Conservation (phyloP, 441 rosid species). For the Aquilaria agallochum region DNA sequence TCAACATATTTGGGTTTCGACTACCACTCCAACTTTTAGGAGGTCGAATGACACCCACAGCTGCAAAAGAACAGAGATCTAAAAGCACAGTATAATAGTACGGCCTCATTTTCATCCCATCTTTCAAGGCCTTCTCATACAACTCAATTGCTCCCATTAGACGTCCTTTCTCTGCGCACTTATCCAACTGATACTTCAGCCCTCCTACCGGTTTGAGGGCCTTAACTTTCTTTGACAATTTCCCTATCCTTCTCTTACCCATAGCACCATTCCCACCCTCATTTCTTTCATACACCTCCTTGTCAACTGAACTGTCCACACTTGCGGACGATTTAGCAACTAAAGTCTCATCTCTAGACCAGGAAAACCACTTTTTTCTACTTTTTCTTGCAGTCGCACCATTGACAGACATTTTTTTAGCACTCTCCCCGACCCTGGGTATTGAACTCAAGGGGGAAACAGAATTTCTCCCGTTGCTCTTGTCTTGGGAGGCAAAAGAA, state of each 20-base stretch:
- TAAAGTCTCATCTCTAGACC: constrained; percentile 11
- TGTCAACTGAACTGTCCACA: constrained; percentile 5
- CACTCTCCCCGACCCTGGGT: constrained; percentile 27
- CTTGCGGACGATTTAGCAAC: constrained; percentile 9
- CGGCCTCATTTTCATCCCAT: constrained; percentile 41
- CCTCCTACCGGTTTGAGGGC: constrained; percentile 19
- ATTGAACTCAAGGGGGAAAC: constrained; percentile 21
- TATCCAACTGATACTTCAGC: constrained; percentile 40
- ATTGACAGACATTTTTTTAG: constrained; percentile 14
- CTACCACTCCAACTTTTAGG: constrained; percentile 54
- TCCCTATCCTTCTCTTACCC: constrained; percentile 14
- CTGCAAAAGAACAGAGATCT: constrained; percentile 73
- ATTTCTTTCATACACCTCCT: constrained; percentile 14
- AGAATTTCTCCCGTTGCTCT: constrained; percentile 14
- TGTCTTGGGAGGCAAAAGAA: constrained; percentile 16
- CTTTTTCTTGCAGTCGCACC: constrained; percentile 12
- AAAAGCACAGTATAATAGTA: constrained; percentile 52
- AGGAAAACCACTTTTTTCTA: constrained; percentile 9
- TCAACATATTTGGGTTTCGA: constrained; percentile 25
- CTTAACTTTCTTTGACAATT: constrained; percentile 26
- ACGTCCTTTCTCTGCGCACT: constrained; percentile 61
- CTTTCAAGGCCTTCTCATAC: constrained; percentile 43
- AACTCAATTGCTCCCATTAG: constrained; percentile 45
- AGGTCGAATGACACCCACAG: constrained; percentile 55
- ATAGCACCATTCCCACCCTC: constrained; percentile 12